Evolutionary conservation across 225 moss, liverwort and hornwort genomes (phyloP).

Genomic region (Sphagnum contortum): DNA sequence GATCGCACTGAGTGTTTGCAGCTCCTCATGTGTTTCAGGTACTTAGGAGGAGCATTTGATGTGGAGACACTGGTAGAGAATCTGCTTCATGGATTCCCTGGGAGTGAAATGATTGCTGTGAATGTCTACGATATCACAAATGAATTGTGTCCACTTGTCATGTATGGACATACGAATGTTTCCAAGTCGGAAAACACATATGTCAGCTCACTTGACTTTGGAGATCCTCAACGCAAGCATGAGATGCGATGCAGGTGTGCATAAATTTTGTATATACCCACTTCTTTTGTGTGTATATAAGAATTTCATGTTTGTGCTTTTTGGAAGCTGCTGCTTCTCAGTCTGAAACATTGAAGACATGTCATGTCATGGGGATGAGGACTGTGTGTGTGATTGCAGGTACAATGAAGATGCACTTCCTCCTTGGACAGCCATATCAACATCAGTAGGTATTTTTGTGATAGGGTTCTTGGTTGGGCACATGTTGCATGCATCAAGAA

Average conservation of each 20-base stretch:
- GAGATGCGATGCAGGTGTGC: conserved; percentile 71
- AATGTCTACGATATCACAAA: conserved; percentile 68
- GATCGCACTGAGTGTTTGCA: background rate
- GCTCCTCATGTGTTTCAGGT: conserved; percentile 19
- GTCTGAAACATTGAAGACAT: too few species aligned
- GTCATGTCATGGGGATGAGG: too few species aligned
- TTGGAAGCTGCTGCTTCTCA: too few species aligned
- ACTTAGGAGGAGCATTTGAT: conserved; percentile 63
- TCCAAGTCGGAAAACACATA: conserved; percentile 32
- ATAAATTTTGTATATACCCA: background rate
- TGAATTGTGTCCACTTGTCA: conserved; percentile 40
- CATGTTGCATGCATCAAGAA: conserved; percentile 48
- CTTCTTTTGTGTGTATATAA: too few species aligned
- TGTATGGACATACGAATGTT: conserved; percentile 53
- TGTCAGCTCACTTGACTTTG: conserved; percentile 43
- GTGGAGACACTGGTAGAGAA: conserved; percentile 64
- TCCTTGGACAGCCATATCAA: conserved; percentile 52
- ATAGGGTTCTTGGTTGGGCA: conserved; percentile 51
- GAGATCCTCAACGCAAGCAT: conserved; percentile 57
- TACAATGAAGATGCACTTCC: conserved; percentile 47
- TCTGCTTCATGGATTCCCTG: conserved; percentile 44
- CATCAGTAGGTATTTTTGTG: conserved; percentile 38
- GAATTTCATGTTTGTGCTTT: too few species aligned
- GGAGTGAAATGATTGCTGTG: conserved; percentile 52
- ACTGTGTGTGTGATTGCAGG: conserved; percentile 14